Evolutionary conservation across 257 asterid species (phyloP), one percentile per base, ranked within the genome.

Genomic region (Fraxinus americana): DNA sequence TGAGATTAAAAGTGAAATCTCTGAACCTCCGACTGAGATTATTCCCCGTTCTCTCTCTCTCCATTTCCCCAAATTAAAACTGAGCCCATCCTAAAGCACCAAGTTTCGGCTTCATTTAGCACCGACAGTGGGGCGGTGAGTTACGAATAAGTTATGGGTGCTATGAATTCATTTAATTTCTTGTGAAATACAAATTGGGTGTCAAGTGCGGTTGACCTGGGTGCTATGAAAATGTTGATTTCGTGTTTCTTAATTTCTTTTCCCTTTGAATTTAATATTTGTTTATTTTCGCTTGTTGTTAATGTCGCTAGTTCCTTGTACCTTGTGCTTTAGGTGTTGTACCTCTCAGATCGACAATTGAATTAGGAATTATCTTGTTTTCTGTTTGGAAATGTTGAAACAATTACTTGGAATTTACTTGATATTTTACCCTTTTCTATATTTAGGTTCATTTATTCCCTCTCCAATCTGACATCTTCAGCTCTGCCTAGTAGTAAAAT

Each of bases 291-390:
- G 19, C 72, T 59, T 83, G 38, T 67, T 32, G 30, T 39, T 81
- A 67, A 78, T 63, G 84, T 52, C 9, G 54, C 54, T 67, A 72
- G 78, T 8, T 41, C 27, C 65, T 13, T 34, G 54, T 70, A 61
- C 70, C 75, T 81, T 75, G 83, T 75, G 76, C 71, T 82, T 82
- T 80, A 70, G 83, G 80, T 78, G 82, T n/a, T 74, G 63, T 75
- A 52, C 57, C 21, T 34, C 67, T 70, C 78, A 59, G 83, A 79
- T 83, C 74, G 70, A 77, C 45, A 65, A 76, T 67, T 71, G 11
- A 75, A 77, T 25, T 25, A 25, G 27, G 27, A 25, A 25, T 67
- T 38, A 27, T 7, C 34, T 54, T 4, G n/a, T 70, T 8, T 8
- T 35, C 32, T 38, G 9, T 48, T 59, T 50, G 23, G 48, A 19